phyloP scores from a whole-genome alignment of 2,329 filamentous ascomycete species.

The Nemania abortiva region DNA sequence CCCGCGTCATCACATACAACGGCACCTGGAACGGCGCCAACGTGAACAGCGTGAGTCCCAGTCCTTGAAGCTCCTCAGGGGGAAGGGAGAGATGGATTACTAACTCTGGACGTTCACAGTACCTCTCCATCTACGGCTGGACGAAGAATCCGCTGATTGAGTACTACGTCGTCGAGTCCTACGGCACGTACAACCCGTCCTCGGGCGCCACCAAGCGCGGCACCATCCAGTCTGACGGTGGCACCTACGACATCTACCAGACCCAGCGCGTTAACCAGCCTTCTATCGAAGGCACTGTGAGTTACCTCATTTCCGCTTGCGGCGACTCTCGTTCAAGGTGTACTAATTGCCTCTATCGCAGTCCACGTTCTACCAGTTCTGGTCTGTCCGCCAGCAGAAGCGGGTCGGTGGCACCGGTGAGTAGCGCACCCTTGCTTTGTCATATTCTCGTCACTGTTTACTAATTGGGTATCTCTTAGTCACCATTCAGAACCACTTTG shows the following conservation, averaged over 20 bases:
- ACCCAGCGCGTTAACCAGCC: constrained; percentile 56
- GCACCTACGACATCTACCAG: constrained; percentile 53
- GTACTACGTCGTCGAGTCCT: constrained; percentile 56
- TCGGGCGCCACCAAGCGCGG: constrained; percentile 49
- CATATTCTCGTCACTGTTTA: background rate
- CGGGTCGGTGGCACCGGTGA: constrained; percentile 55
- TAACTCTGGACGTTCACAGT: constrained; percentile 36
- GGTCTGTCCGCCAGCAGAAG: constrained; percentile 63
- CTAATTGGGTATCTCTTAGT: constrained; percentile 36
- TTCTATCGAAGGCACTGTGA: constrained; percentile 58
- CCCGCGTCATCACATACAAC: constrained; percentile 49
- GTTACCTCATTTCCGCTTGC: background rate
- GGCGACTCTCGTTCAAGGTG: background rate
- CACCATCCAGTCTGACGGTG: constrained; percentile 50
- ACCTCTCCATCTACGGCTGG: constrained; percentile 59
- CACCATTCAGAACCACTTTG: constrained; percentile 53
- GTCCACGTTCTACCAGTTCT: constrained; percentile 64
- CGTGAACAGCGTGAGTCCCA: constrained; percentile 52
- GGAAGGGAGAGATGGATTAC: background rate
- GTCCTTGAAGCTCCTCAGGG: background rate
- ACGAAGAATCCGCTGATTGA: constrained; percentile 55
- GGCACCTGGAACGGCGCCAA: constrained; percentile 51
- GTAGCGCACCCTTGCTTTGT: background rate
- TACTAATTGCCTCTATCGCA: constrained; percentile 4
- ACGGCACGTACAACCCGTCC: constrained; percentile 52